These are phyloP conservation scores for Fusarium bulbicola DNA, from an alignment of 2,329 filamentous ascomycete genomes.

Conservation along the genomic window DNA sequence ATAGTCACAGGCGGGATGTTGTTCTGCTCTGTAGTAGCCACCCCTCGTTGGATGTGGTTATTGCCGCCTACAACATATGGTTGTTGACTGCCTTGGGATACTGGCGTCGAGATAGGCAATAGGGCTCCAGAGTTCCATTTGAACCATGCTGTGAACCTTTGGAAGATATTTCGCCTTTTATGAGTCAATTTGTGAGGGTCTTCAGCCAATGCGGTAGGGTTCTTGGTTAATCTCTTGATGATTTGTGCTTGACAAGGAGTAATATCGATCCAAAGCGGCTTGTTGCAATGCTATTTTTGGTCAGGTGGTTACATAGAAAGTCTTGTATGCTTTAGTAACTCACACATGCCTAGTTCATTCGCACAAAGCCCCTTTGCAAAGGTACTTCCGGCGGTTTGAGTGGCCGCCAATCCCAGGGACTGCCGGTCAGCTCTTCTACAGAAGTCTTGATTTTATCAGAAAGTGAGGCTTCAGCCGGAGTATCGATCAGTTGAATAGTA, in stretches of 20 bases:
- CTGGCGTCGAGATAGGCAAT: not conserved
- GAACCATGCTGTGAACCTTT: not conserved
- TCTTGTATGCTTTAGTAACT: not conserved
- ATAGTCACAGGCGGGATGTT: not conserved
- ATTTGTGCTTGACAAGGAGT: not conserved
- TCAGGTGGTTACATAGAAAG: not conserved
- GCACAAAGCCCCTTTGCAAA: not conserved
- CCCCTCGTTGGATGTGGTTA: not conserved
- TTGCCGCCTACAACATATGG: not conserved
- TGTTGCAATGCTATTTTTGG: not conserved
- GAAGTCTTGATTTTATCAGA: not conserved
- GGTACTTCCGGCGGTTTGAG: not conserved
- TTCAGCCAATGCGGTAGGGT: not conserved
- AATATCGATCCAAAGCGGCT: not conserved
- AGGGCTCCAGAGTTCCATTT: not conserved
- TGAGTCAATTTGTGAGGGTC: not conserved
- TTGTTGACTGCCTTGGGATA: not conserved
- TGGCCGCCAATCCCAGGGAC: slow-evolving; percentile 7
- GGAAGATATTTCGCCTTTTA: not conserved
- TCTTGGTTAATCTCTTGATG: not conserved
- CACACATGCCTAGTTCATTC: slow-evolving; percentile 6
- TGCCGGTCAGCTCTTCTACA: not conserved
- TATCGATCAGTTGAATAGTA: not conserved
- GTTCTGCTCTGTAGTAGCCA: not conserved
- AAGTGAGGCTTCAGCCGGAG: not conserved